Conservation (phyloP, 1,139 yeast genomes). For the Yamadazyma diospyri region DNA sequence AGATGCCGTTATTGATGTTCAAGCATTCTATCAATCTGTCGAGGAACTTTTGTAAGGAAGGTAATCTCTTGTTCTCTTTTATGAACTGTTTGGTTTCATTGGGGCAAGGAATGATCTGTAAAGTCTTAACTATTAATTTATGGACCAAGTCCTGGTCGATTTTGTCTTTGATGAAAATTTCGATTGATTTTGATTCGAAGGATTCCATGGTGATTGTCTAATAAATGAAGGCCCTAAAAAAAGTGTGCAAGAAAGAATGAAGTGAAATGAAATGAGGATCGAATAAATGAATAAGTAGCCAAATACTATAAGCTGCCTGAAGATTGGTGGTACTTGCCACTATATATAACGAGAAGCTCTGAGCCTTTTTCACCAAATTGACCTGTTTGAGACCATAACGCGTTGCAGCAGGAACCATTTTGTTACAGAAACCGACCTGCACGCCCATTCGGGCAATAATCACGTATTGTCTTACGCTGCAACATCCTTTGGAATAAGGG, state of each 20-base stretch:
- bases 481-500: too few relatives aligned
- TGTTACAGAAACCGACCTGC: too few relatives aligned
- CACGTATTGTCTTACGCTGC: too few relatives aligned
- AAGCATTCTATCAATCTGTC: constrained; percentile 67
- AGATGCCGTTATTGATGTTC: constrained; percentile 72
- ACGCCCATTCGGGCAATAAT: too few relatives aligned
- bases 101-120: constrained; percentile 59
- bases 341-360: too few relatives aligned
- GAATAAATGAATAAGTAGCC: neutral
- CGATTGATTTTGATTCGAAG: constrained; percentile 50
- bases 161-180: constrained; percentile 52
- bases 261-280: neutral
- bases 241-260: neutral
- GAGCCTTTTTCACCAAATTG: too few relatives aligned
- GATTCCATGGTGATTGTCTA: constrained; percentile 5
- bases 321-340: too few relatives aligned
- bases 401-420: too few relatives aligned
- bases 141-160: constrained; percentile 66
- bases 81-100: constrained; percentile 26
- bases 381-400: too few relatives aligned
- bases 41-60: constrained; percentile 73
- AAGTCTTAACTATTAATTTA: constrained; percentile 56
- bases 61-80: constrained; percentile 39
- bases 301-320: too few relatives aligned
- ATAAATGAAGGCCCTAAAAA: neutral